Evolutionary conservation across 2,329 filamentous ascomycete genomes (phyloP), one percentile per base, ranked within the genome.

Genomic region (Paraphaeosphaeria sporulosa): DNA sequence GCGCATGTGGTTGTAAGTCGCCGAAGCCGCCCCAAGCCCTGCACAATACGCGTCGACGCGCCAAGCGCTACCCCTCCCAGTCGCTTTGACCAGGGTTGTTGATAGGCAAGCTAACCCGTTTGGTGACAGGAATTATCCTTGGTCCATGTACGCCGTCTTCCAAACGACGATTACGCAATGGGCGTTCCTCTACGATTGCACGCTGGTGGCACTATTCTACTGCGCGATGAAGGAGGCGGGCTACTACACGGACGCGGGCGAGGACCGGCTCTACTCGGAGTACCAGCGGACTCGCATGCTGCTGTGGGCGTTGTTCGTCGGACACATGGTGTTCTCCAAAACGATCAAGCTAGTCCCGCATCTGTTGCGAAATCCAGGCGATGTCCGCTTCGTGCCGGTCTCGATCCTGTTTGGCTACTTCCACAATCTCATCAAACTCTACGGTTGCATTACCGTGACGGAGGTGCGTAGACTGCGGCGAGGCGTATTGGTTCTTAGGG

Each of bases 61-160:
- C 73, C 72, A 75, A 75, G 73, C 63, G 44, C 59, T 64, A 65
- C 69, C 67, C 67, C 68, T 70, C 67, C 62, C 64, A 63, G n/a
- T n/a, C 66, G 25, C 25, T 6, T 27, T 36, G 48, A 32, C 61
- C 54, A 61, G 55, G 59, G 52, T 59, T 55, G 57, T 68, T 60
- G 7, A 32, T 32, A 8, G 10, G 7, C 57, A 67, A 61, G 67
- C 70, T 75, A 71, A 75, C 65, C 59, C 60, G 61, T 61, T 64
- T 56, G 59, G 59, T 66, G 44, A 68, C 64, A 97, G 94, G 71
- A 92, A 92, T 73, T 94, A 97, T 77, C 90, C 88, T 51, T 98
- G 94, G 93, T 96, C 90, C 79, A 91, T 92, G 13, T 98, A 97
- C 77, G 93, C 94, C 53, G 88, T 97, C 62, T 92, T 97, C 80